Percentiles rank a stretch among this genome's conserved stretches.
Conservation (phyloP, 108 stramenopile genomes). For the Pseudonitzschia multiseries region DNA sequence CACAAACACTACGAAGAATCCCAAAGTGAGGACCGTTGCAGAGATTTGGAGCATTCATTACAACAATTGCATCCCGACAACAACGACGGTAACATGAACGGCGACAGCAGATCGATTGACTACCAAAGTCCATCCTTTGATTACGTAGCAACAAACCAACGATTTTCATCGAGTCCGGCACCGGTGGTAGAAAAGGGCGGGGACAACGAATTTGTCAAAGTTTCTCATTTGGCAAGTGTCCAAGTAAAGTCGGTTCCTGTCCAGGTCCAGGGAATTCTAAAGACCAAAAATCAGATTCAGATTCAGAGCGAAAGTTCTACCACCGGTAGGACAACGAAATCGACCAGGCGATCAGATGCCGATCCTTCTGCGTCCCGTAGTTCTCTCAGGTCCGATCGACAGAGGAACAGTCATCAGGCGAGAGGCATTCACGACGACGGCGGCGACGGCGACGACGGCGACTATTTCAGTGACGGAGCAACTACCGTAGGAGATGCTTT, state of each 20-base stretch:
- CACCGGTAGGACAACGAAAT: background rate
- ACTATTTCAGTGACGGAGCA: background rate
- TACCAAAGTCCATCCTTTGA: background rate
- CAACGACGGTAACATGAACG: background rate
- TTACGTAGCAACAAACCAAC: background rate
- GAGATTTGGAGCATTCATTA: background rate
- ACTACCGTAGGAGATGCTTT: background rate
- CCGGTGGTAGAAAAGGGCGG: constrained; percentile 25
- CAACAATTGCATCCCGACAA: background rate
- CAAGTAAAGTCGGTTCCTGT: constrained; percentile 10
- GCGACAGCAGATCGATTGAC: background rate
- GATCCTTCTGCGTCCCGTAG: background rate
- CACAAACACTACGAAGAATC: background rate
- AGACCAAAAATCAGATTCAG: background rate
- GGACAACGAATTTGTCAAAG: constrained; percentile 32
- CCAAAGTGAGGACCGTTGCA: background rate
- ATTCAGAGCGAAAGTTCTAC: background rate
- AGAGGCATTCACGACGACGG: constrained; percentile 1
- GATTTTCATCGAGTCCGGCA: constrained; percentile 14
- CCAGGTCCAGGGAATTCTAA: background rate
- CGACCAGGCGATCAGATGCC: background rate
- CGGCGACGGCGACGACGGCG: background rate
- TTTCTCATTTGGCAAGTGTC: constrained; percentile 24
- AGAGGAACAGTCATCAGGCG: background rate
- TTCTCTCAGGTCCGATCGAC: background rate